Conservation (phyloP, 2,329 filamentous ascomycete genomes). For the Neofusicoccum cordaticola region DNA sequence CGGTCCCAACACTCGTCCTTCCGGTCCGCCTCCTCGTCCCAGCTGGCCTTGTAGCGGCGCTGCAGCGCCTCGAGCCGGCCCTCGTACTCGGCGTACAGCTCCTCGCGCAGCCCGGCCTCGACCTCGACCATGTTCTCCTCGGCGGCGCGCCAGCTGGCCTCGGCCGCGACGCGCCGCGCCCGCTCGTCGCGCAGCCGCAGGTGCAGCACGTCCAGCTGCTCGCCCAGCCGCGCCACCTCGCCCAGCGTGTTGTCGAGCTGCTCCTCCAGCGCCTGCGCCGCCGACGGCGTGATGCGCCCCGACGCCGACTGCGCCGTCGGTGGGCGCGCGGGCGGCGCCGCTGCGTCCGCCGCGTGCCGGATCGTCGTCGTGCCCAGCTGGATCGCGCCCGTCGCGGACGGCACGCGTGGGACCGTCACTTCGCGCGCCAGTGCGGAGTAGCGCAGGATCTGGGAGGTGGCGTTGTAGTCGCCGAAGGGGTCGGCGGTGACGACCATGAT, state of each 20-base stretch:
- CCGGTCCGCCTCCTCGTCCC: conserved; percentile 72
- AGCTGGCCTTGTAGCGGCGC: conserved; percentile 73
- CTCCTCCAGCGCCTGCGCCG: conserved; percentile 44
- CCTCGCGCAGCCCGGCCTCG: conserved; percentile 83
- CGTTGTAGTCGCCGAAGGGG: conserved; percentile 89
- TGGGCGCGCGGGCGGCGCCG: conserved; percentile 34
- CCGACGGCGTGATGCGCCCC: conserved; percentile 45
- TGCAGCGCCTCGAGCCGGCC: conserved; percentile 70
- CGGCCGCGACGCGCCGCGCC: conserved; percentile 66
- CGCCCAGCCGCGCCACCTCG: conserved; percentile 75
- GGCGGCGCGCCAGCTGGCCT: conserved; percentile 67
- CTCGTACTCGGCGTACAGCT: conserved; percentile 86
- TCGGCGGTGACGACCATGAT: conserved; percentile 98
- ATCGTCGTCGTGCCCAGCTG: conserved; percentile 31
- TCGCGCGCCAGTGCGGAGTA: conserved; percentile 92
- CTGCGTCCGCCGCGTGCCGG: conserved; percentile 35
- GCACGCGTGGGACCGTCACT: conserved; percentile 85
- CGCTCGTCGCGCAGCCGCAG: conserved; percentile 68
- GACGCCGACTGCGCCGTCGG: not conserved
- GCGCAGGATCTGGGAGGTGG: conserved; percentile 90
- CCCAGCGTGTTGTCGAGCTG: conserved; percentile 80
- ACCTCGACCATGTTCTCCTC: conserved; percentile 67
- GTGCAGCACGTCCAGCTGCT: conserved; percentile 73
- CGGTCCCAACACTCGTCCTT: conserved; percentile 82
- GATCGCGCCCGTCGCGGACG: conserved; percentile 75